Percentiles rank a stretch among this genome's conserved stretches.
These are phyloP conservation scores for Yarrowia sp. DNA, from an alignment of 805 yeast species.

Conservation along the genomic window DNA sequence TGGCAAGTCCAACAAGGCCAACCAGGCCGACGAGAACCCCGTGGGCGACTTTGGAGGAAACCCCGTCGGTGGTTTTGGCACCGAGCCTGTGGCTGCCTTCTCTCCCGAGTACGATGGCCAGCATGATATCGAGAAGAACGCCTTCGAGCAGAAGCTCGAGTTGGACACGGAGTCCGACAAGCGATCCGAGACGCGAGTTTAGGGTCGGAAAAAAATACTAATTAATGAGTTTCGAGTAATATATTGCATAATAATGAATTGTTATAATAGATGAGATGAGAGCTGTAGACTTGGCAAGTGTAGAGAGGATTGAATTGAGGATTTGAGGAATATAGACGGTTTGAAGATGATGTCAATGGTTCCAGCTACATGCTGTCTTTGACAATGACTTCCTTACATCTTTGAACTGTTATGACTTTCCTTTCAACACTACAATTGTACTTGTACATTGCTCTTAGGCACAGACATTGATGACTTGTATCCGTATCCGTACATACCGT, in stretches of 20 bases:
- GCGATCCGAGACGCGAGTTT: neutral
- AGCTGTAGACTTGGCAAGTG: no score
- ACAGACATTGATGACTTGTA: no score
- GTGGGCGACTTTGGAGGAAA: constrained; percentile 32
- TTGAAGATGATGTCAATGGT: no score
- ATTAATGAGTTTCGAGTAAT: constrained; percentile 18
- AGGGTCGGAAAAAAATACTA: neutral
- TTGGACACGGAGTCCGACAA: constrained; percentile 17
- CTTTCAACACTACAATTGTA: no score
- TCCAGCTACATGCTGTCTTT: no score
- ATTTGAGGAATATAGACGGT: no score
- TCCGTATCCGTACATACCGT: no score
- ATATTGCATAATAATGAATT: neutral
- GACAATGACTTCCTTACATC: no score
- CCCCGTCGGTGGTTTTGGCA: constrained; percentile 25
- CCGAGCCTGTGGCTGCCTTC: constrained; percentile 32
- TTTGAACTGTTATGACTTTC: no score
- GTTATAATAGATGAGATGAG: neutral
- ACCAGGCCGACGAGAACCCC: constrained; percentile 15
- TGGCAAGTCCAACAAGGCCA: constrained; percentile 25
- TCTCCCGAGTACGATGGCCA: constrained; percentile 26
- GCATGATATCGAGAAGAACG: constrained; percentile 31
- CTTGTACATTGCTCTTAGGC: no score
- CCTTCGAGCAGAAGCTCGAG: constrained; percentile 13
- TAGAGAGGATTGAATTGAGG: no score